Evolutionary conservation across 352 stramenopile genomes (phyloP), one percentile per base, ranked within the genome.

Genomic region (Phytophthora foliorum): DNA sequence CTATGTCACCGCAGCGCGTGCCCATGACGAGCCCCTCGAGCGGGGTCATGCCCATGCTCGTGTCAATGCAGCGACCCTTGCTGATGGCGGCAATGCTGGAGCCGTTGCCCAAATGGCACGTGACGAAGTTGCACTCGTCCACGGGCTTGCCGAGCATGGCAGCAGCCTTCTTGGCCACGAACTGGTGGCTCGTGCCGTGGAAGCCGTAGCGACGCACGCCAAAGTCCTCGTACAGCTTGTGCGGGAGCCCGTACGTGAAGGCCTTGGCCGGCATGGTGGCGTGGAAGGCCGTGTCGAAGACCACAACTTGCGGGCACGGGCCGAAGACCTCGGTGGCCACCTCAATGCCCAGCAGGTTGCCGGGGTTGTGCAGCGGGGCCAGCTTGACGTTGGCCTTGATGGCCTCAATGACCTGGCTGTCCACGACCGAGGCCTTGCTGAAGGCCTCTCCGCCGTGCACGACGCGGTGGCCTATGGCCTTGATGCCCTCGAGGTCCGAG

Each of bases 261-360:
- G 92, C 86, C 53, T 91, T 82, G 45, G 89, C 72, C 32, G 84
- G 79, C 83, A 98, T 94, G 9, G 88, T 94, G 53, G 81, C 75
- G 67, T 98, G 92, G 80, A 96, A 98, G 14, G 90, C 88, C 53
- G 92, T 98, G 76, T 98, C 92, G 69, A 97, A 98, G n/a, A 98
- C 92, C 4, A 73, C 88, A 36, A 97, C 84, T 57, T 97, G 83
- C 17, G 87, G 85, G 34, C 77, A 77, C 0, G 73, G 44, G 25
- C 84, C 89, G 70, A 97, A 93, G 14, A 95, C 70, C 45, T 94
- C 80, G 4, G 69, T 86, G 21, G 86, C 84, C 16, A 93, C 84
- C 51, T 94, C 72, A 62, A 98, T 96, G n/a, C 89, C 92, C 32
- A 92, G 70, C 42, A 97, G 57, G 57, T 94, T 95, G 57, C 81